Conservation (phyloP, 768 basidiomycete species). For the Lentinula sp. region DNA sequence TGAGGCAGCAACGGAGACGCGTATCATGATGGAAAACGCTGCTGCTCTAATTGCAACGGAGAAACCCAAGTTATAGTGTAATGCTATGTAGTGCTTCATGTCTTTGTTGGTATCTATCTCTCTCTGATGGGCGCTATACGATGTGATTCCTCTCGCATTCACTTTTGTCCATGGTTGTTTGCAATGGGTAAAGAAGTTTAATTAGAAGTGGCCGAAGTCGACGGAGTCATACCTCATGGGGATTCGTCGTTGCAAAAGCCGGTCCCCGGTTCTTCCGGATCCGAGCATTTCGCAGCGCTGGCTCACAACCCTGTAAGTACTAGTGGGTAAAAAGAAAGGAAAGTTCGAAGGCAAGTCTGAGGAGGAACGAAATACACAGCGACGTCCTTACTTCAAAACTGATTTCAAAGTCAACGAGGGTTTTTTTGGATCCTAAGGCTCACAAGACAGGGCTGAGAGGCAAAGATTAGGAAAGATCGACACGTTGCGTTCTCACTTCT, state of each 20-base stretch:
- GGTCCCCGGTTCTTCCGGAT: neutral
- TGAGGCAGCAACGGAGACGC: constrained; percentile 76
- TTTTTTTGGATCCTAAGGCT: neutral
- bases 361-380: too few species aligned
- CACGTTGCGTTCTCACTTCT: neutral
- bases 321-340: too few species aligned
- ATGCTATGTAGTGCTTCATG: too few species aligned
- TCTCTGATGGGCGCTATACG: too few species aligned
- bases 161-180: too few species aligned
- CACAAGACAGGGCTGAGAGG: neutral
- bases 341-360: too few species aligned
- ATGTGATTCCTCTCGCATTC: too few species aligned
- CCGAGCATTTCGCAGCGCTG: neutral
- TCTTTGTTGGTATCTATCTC: too few species aligned
- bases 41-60: constrained; percentile 30
- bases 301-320: too few species aligned
- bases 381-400: too few species aligned
- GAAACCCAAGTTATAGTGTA: constrained; percentile 23
- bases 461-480: neutral
- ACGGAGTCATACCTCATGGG: constrained; percentile 1
- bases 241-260: neutral
- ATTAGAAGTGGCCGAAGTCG: neutral
- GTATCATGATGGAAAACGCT: constrained; percentile 69
- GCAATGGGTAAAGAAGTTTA: neutral
- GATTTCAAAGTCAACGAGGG: too few species aligned